Base-by-base conservation (phyloP, 345 rosid genomes). In the Erodium maritimum region DNA sequence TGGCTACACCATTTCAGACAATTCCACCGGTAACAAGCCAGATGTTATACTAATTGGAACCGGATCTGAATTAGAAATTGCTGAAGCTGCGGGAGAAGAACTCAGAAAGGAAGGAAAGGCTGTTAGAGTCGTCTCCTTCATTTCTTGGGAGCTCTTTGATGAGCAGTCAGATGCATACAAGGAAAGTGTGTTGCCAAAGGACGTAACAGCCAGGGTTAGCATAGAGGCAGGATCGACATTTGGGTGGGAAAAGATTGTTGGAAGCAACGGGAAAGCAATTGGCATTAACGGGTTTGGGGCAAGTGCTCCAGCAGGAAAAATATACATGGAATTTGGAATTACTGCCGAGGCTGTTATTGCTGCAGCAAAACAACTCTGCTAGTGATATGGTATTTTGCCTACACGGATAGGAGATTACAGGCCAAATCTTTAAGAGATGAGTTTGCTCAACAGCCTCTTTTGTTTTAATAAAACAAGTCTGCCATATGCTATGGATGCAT, bases 51-150 rank as follows among this genome's bases (percentile, higher is more conserved):
- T 94, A 83, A 79, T 90, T 14, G 99, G 95, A 64, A 94, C 99
- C 22, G 99, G 99, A 29, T 90, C 97, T 1, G 99, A 94, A 72
- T 71, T 94, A 69, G 95, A 90, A 73, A 87, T 90, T 58, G 97
- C 95, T 23, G 90, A 78, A 34, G 73, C 81, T 58, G 97, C 97
- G 45, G 99, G 58, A 0, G 96, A 82, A 10, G 81, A 77, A 62
- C 85, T 94, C 17, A 81, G 79, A 67, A 84, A 84, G 81, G 97
- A 72, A 69, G 99, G 99, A 17, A 94, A 89, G 81, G 76, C 83
- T 0, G 96, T 90, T 9, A 78, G 99, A 67, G 96, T 94, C 20
- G 99, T 90, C 19, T 94, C 99, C 5, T 58, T 94, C 16, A 88
- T 91, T 58, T 81, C 90, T 50, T 91, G 98, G 98, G 96, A 91